phyloP scores from a whole-genome alignment of 495 filamentous ascomycete species.

The Penicillium maclennaniae region DNA sequence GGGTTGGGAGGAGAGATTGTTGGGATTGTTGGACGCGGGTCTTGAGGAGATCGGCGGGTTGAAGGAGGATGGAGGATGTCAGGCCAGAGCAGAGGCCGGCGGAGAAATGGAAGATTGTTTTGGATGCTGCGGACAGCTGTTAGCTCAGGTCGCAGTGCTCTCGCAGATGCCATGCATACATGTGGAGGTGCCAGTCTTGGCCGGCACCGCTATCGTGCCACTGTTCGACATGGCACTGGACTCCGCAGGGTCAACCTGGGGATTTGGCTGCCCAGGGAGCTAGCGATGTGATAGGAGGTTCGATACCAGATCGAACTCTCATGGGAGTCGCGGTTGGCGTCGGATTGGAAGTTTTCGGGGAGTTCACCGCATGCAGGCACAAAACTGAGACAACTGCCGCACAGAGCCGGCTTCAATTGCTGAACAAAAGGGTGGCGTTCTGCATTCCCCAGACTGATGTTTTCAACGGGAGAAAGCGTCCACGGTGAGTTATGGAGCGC shows the following conservation, averaged over 20 bases:
- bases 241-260: constrained; percentile 1
- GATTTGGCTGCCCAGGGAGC: background rate
- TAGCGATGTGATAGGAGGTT: background rate
- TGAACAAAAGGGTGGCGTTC: background rate
- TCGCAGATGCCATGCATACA: constrained; percentile 17
- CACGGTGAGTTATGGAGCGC: too few relatives aligned
- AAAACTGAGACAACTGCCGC: constrained; percentile 5
- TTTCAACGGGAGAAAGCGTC: background rate
- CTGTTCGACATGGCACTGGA: constrained; percentile 34
- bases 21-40: constrained; percentile 76
- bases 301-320: constrained; percentile 18
- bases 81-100: constrained; percentile 87
- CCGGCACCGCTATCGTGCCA: constrained; percentile 30
- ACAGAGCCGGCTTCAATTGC: constrained; percentile 3
- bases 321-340: constrained; percentile 1
- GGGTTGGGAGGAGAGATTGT: constrained; percentile 57
- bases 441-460: constrained; percentile 3
- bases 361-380: constrained; percentile 12
- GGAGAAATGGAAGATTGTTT: constrained; percentile 72
- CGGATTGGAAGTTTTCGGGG: constrained; percentile 6
- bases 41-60: constrained; percentile 95
- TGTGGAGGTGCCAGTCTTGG: constrained; percentile 31
- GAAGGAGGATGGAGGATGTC: constrained; percentile 81
- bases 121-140: constrained; percentile 30
- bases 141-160: background rate